Conservation (phyloP, 2,329 filamentous ascomycete species). For the Cephalotrichum gorgonifer region DNA sequence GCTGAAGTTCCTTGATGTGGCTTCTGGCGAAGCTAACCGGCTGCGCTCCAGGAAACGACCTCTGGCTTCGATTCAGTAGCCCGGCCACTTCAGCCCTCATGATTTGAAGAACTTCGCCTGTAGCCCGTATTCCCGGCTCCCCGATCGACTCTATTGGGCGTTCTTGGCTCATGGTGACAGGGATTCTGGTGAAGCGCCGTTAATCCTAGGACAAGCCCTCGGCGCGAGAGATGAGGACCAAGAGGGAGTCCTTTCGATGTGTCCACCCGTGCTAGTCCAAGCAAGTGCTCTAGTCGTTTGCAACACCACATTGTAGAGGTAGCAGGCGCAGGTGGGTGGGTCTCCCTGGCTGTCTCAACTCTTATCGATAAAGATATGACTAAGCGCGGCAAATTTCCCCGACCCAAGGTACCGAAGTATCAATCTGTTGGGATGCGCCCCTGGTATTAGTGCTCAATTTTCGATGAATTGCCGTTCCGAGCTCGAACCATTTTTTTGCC, state of each 20-base stretch:
- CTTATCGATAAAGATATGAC: neutral
- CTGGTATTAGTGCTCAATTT: too few species aligned
- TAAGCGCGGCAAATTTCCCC: neutral
- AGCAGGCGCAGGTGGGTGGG: too few species aligned
- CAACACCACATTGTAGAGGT: too few species aligned
- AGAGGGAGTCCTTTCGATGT: neutral
- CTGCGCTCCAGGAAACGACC: constrained; percentile 78
- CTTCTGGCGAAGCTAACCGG: constrained; percentile 81
- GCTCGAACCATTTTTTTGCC: neutral
- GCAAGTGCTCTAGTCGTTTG: too few species aligned
- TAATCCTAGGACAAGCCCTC: neutral
- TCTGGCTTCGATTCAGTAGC: constrained; percentile 60
- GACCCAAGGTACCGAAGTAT: neutral
- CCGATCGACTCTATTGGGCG: constrained; percentile 39
- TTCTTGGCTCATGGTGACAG: constrained; percentile 8
- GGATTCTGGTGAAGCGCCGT: neutral
- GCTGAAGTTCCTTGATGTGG: constrained; percentile 73
- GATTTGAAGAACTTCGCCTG: constrained; percentile 43
- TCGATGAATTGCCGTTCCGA: neutral
- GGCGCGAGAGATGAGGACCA: neutral
- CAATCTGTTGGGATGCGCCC: neutral
- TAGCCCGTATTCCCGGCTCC: constrained; percentile 55
- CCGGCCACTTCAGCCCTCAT: constrained; percentile 66
- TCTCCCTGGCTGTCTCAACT: too few species aligned
- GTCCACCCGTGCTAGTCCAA: too few species aligned